Conservation (phyloP, 495 filamentous ascomycete species). For the Hapsidospora chrysogenum region DNA sequence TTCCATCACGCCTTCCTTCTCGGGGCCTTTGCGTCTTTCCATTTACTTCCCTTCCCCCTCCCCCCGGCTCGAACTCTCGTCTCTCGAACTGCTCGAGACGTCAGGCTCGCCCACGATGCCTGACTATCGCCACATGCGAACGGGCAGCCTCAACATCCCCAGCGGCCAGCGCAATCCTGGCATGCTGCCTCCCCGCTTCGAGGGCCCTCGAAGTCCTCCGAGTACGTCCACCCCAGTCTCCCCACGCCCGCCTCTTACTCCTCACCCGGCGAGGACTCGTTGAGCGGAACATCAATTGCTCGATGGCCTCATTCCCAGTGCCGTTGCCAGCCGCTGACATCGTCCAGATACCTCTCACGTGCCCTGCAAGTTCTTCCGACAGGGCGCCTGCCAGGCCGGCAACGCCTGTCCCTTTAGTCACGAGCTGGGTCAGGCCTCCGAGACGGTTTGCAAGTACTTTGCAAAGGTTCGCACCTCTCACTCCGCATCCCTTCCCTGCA, state of each 20-base stretch:
- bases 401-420: slow-evolving; percentile 93
- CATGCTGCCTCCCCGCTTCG: slow-evolving; percentile 31
- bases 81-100: not conserved
- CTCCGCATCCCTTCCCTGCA: not conserved
- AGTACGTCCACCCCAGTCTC: slow-evolving; percentile 32
- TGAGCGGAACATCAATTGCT: too few relatives aligned
- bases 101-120: not conserved
- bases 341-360: slow-evolving; percentile 83
- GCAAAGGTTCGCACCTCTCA: slow-evolving; percentile 53
- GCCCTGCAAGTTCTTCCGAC: slow-evolving; percentile 96
- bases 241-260: too few relatives aligned
- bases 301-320: too few relatives aligned
- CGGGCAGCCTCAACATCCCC: slow-evolving; percentile 5
- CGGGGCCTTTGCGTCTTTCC: not conserved
- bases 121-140: slow-evolving; percentile 4
- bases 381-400: slow-evolving; percentile 91
- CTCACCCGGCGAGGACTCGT: slow-evolving; percentile 1
- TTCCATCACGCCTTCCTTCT: not conserved
- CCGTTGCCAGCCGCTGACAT: slow-evolving; percentile 4
- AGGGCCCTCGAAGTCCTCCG: slow-evolving; percentile 64
- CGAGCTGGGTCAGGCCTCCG: slow-evolving; percentile 59
- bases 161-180: slow-evolving; percentile 13
- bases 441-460: slow-evolving; percentile 95
- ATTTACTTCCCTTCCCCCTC: not conserved
- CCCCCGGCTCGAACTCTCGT: slow-evolving; percentile 1